These are phyloP conservation scores for Leccinum subrobustum DNA, from an alignment of 1,284 basidiomycete genomes.

Conservation along the genomic window DNA sequence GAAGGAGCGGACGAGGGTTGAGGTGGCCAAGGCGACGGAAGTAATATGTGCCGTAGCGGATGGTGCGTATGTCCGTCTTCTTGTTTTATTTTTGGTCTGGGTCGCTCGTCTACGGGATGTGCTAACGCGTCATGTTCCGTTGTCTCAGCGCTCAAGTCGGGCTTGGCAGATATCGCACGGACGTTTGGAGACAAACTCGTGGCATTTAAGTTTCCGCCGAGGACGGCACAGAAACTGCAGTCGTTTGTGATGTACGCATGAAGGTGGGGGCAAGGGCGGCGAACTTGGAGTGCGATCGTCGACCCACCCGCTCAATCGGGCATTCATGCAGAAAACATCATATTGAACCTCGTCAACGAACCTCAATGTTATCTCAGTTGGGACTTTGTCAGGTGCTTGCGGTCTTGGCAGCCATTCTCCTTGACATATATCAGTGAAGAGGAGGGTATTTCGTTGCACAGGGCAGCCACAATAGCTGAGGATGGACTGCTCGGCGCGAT, in stretches of 20 bases:
- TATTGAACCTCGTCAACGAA: too few relatives aligned
- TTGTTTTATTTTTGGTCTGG: neutral
- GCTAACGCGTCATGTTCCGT: slow-evolving; percentile 8
- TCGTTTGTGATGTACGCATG: slow-evolving; percentile 61
- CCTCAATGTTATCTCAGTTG: too few relatives aligned
- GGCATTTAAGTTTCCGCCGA: slow-evolving; percentile 76
- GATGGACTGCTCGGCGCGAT: too few relatives aligned
- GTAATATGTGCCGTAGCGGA: slow-evolving; percentile 54
- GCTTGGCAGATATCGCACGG: slow-evolving; percentile 61
- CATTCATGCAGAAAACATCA: too few relatives aligned
- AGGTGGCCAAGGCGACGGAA: slow-evolving; percentile 53
- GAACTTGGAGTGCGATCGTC: neutral
- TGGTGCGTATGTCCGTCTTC: slow-evolving; percentile 41
- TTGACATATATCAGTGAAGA: too few relatives aligned
- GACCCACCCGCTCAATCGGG: neutral
- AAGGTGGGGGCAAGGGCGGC: neutral
- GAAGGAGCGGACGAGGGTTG: slow-evolving; percentile 37
- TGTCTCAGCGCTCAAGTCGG: slow-evolving; percentile 62
- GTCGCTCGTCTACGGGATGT: neutral
- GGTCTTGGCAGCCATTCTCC: too few relatives aligned
- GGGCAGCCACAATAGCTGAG: too few relatives aligned
- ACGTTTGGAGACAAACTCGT: slow-evolving; percentile 75
- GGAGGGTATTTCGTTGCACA: too few relatives aligned
- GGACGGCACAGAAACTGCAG: slow-evolving; percentile 64
- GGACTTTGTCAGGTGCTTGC: too few relatives aligned